Conservation (phyloP, 179 eudicot species). For the Beta macrorhiza region DNA sequence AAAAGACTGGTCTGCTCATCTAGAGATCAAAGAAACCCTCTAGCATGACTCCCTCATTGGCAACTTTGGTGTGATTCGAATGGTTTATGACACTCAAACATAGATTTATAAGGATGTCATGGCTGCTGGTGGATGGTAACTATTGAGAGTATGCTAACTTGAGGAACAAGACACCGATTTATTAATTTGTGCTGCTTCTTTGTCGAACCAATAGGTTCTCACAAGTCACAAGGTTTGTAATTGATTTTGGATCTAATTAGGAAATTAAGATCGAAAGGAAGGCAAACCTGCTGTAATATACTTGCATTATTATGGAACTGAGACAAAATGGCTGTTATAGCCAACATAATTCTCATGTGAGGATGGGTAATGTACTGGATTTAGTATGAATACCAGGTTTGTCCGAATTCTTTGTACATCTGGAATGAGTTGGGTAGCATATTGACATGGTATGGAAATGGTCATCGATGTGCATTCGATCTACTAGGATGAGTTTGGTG, state of each 20-base stretch:
- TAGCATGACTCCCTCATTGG: background rate
- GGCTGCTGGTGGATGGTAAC: background rate
- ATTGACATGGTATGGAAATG: background rate
- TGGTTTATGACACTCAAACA: background rate
- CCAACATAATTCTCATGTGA: background rate
- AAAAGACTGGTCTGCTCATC: background rate
- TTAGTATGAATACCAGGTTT: background rate
- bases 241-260: background rate
- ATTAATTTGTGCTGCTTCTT: background rate
- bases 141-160: background rate
- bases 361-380: background rate
- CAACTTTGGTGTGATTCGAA: background rate
- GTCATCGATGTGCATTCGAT: background rate
- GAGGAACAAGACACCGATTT: background rate
- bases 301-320: too few relatives aligned
- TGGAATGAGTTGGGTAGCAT: background rate
- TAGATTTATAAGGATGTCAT: background rate
- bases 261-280: background rate
- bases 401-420: constrained; percentile 9
- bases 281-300: background rate
- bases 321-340: background rate
- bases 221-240: background rate
- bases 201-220: background rate
- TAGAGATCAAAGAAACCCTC: background rate
- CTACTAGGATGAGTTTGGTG: background rate